phyloP scores from a whole-genome alignment of 2,329 filamentous ascomycete genomes.

The Diaporthe ilicicola region DNA sequence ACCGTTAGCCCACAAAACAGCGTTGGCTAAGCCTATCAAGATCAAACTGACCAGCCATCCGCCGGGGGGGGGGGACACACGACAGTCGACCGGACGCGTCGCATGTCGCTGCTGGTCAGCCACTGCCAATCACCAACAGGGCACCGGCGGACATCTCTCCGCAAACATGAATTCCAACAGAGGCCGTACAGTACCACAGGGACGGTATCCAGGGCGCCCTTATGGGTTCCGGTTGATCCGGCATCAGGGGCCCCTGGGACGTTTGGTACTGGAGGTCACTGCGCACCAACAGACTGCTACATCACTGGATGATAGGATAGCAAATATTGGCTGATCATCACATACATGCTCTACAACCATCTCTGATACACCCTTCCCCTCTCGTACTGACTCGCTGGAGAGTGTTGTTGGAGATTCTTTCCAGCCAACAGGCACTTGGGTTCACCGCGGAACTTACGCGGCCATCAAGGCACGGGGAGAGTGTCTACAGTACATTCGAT shows the following conservation, averaged over 20 bases:
- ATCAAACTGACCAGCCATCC: neutral
- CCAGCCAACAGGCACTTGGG: neutral
- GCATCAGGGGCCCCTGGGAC: neutral
- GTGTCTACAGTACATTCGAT: neutral
- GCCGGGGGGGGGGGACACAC: too few relatives aligned
- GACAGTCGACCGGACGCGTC: too few relatives aligned
- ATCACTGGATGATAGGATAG: neutral
- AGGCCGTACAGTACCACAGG: neutral
- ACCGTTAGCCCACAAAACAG: neutral
- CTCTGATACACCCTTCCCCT: neutral
- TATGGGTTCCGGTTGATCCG: neutral
- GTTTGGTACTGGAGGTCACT: neutral
- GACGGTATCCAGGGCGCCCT: neutral
- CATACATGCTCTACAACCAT: neutral
- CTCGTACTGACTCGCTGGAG: neutral
- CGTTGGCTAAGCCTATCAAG: neutral
- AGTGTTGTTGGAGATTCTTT: neutral
- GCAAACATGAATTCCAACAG: neutral
- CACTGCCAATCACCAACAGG: neutral
- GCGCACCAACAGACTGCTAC: neutral
- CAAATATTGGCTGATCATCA: neutral
- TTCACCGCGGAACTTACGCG: neutral
- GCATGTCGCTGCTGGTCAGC: neutral
- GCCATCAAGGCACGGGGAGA: neutral
- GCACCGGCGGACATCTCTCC: neutral